phyloP scores from a whole-genome alignment of 2,329 filamentous ascomycete species.

The Talaromyces sp. region DNA sequence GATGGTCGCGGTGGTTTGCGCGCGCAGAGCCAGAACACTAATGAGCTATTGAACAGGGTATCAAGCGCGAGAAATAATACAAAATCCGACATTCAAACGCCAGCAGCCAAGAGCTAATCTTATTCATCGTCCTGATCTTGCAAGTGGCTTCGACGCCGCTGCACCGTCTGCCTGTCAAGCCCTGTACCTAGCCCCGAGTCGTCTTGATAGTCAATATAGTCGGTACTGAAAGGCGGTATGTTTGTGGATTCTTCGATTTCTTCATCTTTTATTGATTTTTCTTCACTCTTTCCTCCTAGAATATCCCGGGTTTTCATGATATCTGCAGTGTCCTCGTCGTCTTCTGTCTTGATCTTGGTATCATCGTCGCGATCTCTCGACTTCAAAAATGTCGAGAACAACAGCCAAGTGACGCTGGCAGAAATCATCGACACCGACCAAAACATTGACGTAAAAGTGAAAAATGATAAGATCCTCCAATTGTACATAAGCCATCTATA shows the following conservation, averaged over 20 bases:
- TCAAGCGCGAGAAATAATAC: not conserved
- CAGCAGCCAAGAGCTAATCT: not conserved
- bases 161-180: conserved; percentile 28
- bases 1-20: not conserved
- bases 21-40: not conserved
- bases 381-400: conserved; percentile 42
- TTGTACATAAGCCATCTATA: conserved; percentile 77
- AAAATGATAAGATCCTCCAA: conserved; percentile 64
- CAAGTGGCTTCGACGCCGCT: conserved; percentile 27
- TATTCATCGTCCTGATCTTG: not conserved
- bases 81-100: not conserved
- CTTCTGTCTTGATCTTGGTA: conserved; percentile 16
- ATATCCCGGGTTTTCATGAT: conserved; percentile 14
- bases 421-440: conserved; percentile 70
- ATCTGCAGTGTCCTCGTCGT: not conserved
- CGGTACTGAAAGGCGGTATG: conserved; percentile 14
- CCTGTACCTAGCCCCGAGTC: conserved; percentile 53
- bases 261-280: conserved; percentile 23
- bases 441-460: conserved; percentile 64
- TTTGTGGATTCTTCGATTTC: conserved; percentile 18
- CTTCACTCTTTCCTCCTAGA: conserved; percentile 4
- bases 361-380: conserved; percentile 19
- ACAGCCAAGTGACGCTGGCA: conserved; percentile 59
- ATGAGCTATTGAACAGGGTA: not conserved
- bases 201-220: conserved; percentile 8